These are phyloP conservation scores for Aspergillus mulundensis DNA, from an alignment of 495 filamentous ascomycete species.

Conservation along the genomic window DNA sequence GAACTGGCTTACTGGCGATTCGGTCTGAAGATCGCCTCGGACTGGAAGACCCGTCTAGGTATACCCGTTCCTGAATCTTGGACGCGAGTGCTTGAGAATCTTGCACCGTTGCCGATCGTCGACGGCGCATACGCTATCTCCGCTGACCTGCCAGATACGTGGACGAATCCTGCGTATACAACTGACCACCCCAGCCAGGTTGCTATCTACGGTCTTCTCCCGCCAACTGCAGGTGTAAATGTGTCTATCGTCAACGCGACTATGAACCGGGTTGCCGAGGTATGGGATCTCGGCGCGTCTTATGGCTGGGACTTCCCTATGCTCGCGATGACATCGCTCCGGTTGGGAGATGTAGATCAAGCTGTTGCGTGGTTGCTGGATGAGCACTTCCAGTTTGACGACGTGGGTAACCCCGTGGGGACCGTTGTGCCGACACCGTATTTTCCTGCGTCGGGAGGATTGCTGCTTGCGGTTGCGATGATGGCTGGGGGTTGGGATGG, in stretches of 20 bases:
- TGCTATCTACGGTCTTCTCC: slow-evolving; percentile 17
- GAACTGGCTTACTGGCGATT: slow-evolving; percentile 20
- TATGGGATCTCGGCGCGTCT: not conserved
- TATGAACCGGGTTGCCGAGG: not conserved
- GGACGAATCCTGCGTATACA: slow-evolving; percentile 6
- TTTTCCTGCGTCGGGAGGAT: not conserved
- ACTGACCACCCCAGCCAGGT: slow-evolving; percentile 15
- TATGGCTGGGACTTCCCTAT: not conserved
- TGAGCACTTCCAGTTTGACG: not conserved
- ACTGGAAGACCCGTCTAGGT: slow-evolving; percentile 15
- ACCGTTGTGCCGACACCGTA: not conserved
- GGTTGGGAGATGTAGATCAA: not conserved
- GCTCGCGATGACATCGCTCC: not conserved
- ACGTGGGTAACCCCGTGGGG: not conserved
- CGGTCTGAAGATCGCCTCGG: slow-evolving; percentile 11
- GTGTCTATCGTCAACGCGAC: slow-evolving; percentile 8
- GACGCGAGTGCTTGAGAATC: slow-evolving; percentile 14
- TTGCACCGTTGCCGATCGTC: slow-evolving; percentile 16
- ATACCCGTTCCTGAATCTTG: slow-evolving; percentile 3
- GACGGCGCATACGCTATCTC: slow-evolving; percentile 17
- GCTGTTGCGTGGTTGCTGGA: not conserved
- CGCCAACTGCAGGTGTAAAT: slow-evolving; percentile 7
- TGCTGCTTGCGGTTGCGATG: not conserved
- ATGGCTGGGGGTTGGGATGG: not conserved
- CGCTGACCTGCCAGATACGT: slow-evolving; percentile 18